Evolutionary conservation across 1,284 basidiomycete genomes (phyloP).

Genomic region (Cerrena zonata): DNA sequence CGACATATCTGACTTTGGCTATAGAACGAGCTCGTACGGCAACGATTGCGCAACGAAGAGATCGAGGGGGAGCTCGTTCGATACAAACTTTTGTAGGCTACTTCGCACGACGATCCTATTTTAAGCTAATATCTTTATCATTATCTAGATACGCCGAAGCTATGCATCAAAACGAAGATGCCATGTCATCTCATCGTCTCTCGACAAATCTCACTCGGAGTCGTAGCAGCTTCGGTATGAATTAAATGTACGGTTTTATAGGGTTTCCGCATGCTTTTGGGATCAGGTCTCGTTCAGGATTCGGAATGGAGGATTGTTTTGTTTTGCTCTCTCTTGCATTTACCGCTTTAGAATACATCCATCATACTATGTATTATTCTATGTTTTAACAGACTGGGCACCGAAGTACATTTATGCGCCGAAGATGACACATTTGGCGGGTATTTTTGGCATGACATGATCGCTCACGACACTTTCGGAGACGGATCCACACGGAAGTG

Average conservation of each 20-base stretch:
- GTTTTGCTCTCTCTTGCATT: neutral
- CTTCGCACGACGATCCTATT: neutral
- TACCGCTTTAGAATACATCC: neutral
- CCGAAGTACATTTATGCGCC: no score
- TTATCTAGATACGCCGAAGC: constrained; percentile 75
- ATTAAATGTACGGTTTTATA: neutral
- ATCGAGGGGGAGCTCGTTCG: constrained; percentile 85
- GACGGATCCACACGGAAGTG: neutral
- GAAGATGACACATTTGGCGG: no score
- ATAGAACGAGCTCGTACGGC: constrained; percentile 84
- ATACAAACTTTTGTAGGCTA: constrained; percentile 80
- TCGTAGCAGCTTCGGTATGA: constrained; percentile 15
- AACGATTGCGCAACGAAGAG: constrained; percentile 82
- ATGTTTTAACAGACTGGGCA: no score
- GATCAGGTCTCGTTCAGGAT: neutral
- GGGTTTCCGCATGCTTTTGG: neutral
- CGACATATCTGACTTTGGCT: no score
- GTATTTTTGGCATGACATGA: neutral
- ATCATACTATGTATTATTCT: neutral
- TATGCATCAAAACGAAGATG: constrained; percentile 79
- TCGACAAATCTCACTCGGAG: constrained; percentile 35
- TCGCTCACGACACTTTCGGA: neutral
- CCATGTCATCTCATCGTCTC: constrained; percentile 66
- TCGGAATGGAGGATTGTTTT: neutral
- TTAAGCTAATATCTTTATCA: constrained; percentile 5